These are phyloP conservation scores for Rosa hybrid DNA, from an alignment of 331 rosid genomes.

Conservation along the genomic window DNA sequence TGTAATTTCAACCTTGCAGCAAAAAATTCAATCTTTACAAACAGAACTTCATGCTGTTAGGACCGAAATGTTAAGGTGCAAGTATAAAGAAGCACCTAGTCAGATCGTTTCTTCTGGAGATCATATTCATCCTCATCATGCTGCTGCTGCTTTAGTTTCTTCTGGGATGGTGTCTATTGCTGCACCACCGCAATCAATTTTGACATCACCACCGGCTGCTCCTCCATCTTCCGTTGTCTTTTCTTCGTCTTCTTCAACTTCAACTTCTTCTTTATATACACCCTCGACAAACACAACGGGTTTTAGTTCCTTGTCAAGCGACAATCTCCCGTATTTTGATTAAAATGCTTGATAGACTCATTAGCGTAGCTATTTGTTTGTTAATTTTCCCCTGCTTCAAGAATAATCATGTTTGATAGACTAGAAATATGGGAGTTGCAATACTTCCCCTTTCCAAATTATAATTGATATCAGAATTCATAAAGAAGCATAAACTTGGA, in stretches of 20 bases:
- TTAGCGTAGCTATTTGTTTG: not conserved
- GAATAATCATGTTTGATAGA: conserved; percentile 7
- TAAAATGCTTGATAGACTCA: not conserved
- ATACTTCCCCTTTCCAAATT: not conserved
- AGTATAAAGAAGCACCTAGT: conserved; percentile 58
- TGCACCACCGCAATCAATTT: conserved; percentile 33
- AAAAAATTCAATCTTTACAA: conserved; percentile 67
- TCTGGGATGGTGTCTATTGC: conserved; percentile 41
- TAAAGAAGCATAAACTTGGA: conserved; percentile 11
- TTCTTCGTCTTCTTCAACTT: conserved; percentile 64
- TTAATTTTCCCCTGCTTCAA: not conserved
- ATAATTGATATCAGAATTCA: not conserved
- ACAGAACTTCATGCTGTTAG: conserved; percentile 55
- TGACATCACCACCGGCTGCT: conserved; percentile 22
- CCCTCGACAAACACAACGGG: conserved; percentile 54
- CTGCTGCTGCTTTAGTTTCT: conserved; percentile 40
- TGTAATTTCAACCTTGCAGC: conserved; percentile 79
- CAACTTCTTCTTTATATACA: conserved; percentile 62
- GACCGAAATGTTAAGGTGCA: conserved; percentile 55
- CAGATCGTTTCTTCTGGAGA: conserved; percentile 50
- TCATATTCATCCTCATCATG: conserved; percentile 6
- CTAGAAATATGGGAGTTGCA: not conserved
- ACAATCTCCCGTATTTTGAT: conserved; percentile 64
- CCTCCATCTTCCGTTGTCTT: conserved; percentile 46
- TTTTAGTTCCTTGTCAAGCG: conserved; percentile 67